Evolutionary conservation across 306 rosid genomes (phyloP), one percentile per base, ranked within the genome.

Genomic region (Cicer chorassanicum): DNA sequence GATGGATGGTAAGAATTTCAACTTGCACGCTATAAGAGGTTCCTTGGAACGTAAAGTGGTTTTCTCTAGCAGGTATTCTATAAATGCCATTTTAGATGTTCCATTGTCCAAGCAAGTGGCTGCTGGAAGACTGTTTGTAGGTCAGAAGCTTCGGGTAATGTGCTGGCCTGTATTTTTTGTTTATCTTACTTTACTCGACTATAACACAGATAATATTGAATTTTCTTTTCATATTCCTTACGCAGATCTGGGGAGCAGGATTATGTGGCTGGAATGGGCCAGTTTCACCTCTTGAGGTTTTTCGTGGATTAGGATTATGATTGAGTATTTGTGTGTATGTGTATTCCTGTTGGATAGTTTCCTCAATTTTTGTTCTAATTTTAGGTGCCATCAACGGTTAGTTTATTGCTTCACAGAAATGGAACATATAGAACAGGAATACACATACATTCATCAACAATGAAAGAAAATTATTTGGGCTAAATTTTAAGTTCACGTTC

Each of bases 241-340:
- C 66, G 70, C 84, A 93, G 98, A 87, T 93, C 57, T 91, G 89
- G 96, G 94, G 97, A 86, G 97, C 94, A 75, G 84, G 86, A 81
- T 78, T 93, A 73, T 74, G 83, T 68, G 92, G 98, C 74, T 91
- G 96, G 96, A 81, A 64, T 73, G 91, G 82, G 70, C 98, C 97
- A 34, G 84, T 89, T 45, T 76, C 85, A 88, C 90, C 96, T 15
- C 91, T 93, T 36, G 96, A 91, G 97, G 98, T 93, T 86, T 76
- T 79, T 51, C 24, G 65, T 77, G 11, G 56, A 45, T 80, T 65
- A 48, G 14, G 50, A 73, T 74, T 78, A 43, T 70, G 69, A 50
- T 59, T 38, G 53, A 62, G 60, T 65, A 54, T 53, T 74, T 46
- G 49, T 77, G 70, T 85, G 24, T 24, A 6, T 21, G 42, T 18